Percentiles rank a stretch among this genome's conserved stretches.
Conservation (phyloP, 140 eudicot species). For the Senecio squalidus region DNA sequence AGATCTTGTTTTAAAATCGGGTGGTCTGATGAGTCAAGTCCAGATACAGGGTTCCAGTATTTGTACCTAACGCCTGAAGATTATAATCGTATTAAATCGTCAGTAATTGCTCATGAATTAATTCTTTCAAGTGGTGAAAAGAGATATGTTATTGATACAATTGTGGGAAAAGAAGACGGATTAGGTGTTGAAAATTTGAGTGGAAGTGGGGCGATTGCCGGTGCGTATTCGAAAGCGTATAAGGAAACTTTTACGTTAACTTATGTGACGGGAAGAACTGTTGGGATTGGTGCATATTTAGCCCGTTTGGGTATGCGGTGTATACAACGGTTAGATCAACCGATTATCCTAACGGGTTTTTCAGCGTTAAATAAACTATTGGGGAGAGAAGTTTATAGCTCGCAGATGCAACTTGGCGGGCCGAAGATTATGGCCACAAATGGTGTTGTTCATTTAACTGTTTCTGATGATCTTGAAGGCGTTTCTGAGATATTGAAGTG, state of each 20-base stretch:
- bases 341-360: slow-evolving; percentile 89
- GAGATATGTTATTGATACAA: slow-evolving; percentile 82
- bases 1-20: slow-evolving; percentile 90
- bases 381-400: slow-evolving; percentile 97
- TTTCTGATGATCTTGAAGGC: slow-evolving; percentile 95
- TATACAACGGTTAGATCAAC: slow-evolving; percentile 94
- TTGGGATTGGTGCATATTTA: slow-evolving; percentile 96
- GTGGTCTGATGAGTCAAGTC: slow-evolving; percentile 88
- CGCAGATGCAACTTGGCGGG: slow-evolving; percentile 99
- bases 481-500: slow-evolving; percentile 85
- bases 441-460: slow-evolving; percentile 93
- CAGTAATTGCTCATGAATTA: slow-evolving; percentile 86
- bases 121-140: slow-evolving; percentile 61
- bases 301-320: slow-evolving; percentile 99
- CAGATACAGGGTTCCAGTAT: slow-evolving; percentile 88
- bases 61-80: slow-evolving; percentile 88
- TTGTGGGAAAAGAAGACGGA: slow-evolving; percentile 91
- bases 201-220: slow-evolving; percentile 98
- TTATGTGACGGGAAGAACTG: slow-evolving; percentile 93
- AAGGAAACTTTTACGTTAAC: slow-evolving; percentile 89
- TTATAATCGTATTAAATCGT: slow-evolving; percentile 48
- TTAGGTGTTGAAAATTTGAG: slow-evolving; percentile 92
- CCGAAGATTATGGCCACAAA: slow-evolving; percentile 98
- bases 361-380: slow-evolving; percentile 91
- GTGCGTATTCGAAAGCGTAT: slow-evolving; percentile 89